Evolutionary conservation across 2,329 filamentous ascomycete genomes (phyloP).

Genomic region (Macrophomina phaseolina): DNA sequence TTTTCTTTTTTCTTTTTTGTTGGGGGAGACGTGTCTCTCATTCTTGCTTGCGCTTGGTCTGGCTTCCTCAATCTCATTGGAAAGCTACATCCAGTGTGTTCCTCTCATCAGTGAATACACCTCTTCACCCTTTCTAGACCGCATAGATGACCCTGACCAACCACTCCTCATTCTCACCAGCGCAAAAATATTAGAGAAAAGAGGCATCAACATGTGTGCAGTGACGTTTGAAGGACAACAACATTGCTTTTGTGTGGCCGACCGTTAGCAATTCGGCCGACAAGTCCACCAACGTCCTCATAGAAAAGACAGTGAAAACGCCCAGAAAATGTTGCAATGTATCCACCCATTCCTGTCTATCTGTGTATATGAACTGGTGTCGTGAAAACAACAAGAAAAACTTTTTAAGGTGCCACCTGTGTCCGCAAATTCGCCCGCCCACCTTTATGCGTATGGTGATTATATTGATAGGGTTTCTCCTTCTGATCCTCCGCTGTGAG

Average conservation of each 20-base stretch:
- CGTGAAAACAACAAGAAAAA: background rate
- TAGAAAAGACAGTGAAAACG: background rate
- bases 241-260: slow-evolving; percentile 1
- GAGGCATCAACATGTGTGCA: background rate
- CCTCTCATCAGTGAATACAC: too few species aligned
- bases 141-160: too few species aligned
- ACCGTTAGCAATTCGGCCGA: background rate
- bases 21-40: too few species aligned
- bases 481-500: slow-evolving; percentile 2
- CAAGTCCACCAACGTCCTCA: background rate
- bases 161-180: too few species aligned
- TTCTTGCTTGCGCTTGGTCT: too few species aligned
- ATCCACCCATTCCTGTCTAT: slow-evolving; percentile 17
- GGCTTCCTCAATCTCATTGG: too few species aligned
- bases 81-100: too few species aligned
- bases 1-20: too few species aligned
- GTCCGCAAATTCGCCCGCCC: background rate
- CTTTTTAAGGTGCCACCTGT: background rate
- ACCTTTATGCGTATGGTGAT: background rate
- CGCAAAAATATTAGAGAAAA: background rate
- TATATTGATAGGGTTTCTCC: background rate
- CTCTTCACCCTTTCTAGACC: too few species aligned
- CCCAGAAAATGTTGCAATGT: slow-evolving; percentile 14
- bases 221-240: background rate
- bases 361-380: background rate